These are phyloP conservation scores for Mycena crocata DNA, from an alignment of 768 basidiomycete species.

Conservation along the genomic window DNA sequence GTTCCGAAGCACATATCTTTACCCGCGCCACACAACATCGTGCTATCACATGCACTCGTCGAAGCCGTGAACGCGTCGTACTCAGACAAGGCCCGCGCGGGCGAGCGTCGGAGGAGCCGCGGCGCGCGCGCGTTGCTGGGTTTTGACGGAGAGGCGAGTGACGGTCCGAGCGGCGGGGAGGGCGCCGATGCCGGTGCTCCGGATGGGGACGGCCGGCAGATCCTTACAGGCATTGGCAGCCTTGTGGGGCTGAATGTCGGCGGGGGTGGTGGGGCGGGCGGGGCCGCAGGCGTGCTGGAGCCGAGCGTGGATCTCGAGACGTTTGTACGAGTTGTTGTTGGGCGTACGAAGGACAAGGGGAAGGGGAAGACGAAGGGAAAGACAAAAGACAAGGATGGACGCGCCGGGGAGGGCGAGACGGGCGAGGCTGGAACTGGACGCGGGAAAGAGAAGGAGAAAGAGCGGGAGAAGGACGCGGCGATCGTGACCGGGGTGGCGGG, in stretches of 20 bases:
- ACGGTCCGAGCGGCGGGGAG: conserved; percentile 41
- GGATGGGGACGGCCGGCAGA: conserved; percentile 42
- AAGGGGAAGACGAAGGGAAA: conserved; percentile 34
- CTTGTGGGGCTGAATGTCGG: conserved; percentile 53
- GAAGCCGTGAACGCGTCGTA: conserved; percentile 61
- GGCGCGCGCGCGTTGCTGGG: conserved; percentile 62
- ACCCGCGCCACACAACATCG: conserved; percentile 27
- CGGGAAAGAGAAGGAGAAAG: conserved; percentile 30
- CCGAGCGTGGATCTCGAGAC: conserved; percentile 63
- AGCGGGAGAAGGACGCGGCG: conserved; percentile 44
- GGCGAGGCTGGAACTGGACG: conserved; percentile 39
- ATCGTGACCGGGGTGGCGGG: conserved; percentile 44
- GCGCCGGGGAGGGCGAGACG: conserved; percentile 42
- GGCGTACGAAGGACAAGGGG: conserved; percentile 46
- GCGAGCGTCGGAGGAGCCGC: conserved; percentile 71
- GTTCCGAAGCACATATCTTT: conserved; percentile 36
- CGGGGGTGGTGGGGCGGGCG: conserved; percentile 44
- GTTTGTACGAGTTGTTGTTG: conserved; percentile 57
- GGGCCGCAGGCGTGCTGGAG: conserved; percentile 56
- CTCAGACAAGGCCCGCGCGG: conserved; percentile 56
- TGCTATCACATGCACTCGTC: conserved; percentile 59
- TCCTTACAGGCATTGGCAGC: conserved; percentile 56
- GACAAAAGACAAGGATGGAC: conserved; percentile 32
- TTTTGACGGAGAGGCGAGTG: conserved; percentile 43
- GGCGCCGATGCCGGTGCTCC: conserved; percentile 26